phyloP scores from a whole-genome alignment of 1,284 basidiomycete species.

The Sanguinoderma infundibulare region DNA sequence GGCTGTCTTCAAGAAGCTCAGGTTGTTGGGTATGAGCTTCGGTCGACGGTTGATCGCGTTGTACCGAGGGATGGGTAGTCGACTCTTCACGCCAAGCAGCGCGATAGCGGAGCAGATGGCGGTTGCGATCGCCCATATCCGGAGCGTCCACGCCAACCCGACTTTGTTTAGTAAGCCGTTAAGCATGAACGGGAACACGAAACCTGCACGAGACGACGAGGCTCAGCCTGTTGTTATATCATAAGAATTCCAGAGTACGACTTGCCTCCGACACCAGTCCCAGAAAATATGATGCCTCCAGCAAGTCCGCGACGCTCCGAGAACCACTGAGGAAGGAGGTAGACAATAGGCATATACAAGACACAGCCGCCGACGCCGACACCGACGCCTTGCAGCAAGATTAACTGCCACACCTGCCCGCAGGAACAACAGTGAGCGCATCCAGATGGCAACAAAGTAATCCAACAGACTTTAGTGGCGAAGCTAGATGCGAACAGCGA shows the following conservation, averaged over 20 bases:
- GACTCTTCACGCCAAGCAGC: slow-evolving; percentile 25
- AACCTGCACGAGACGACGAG: slow-evolving; percentile 9
- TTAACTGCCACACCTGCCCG: slow-evolving; percentile 32
- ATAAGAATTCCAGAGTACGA: background rate
- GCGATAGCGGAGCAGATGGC: slow-evolving; percentile 25
- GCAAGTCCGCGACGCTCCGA: slow-evolving; percentile 31
- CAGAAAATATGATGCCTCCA: slow-evolving; percentile 32
- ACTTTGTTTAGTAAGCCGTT: slow-evolving; percentile 27
- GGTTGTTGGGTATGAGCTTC: slow-evolving; percentile 25
- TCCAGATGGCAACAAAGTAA: background rate
- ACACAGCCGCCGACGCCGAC: slow-evolving; percentile 28
- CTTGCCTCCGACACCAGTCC: slow-evolving; percentile 31
- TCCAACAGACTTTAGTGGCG: slow-evolving; percentile 22
- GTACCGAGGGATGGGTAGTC: slow-evolving; percentile 27
- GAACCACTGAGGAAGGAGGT: slow-evolving; percentile 29
- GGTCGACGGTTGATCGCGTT: slow-evolving; percentile 19
- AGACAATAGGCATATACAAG: slow-evolving; percentile 29
- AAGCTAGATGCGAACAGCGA: slow-evolving; percentile 31
- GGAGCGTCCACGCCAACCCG: slow-evolving; percentile 32
- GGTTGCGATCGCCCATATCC: slow-evolving; percentile 27
- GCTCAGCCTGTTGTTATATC: background rate
- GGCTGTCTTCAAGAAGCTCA: slow-evolving; percentile 28
- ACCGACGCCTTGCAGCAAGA: slow-evolving; percentile 31
- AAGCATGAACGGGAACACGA: slow-evolving; percentile 31
- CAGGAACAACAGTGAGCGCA: too few relatives aligned